These are phyloP conservation scores for Aspergillus ellipticus DNA, from an alignment of 495 filamentous ascomycete genomes.

Conservation along the genomic window DNA sequence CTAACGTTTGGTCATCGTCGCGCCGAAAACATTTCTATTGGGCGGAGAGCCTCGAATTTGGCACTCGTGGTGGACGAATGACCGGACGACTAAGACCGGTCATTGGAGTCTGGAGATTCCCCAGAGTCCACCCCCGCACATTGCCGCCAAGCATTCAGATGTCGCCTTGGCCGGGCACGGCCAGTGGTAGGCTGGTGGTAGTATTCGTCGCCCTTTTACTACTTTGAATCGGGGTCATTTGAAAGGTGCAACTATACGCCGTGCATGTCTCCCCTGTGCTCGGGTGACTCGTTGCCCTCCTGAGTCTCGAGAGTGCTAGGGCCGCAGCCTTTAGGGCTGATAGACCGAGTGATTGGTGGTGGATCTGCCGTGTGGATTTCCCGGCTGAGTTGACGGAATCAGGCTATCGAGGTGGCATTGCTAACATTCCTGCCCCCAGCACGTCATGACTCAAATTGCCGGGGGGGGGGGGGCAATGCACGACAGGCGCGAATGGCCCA, in stretches of 20 bases:
- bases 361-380: slow-evolving; percentile 4
- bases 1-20: background rate
- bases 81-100: background rate
- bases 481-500: background rate
- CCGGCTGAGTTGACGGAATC: background rate
- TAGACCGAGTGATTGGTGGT: background rate
- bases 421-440: slow-evolving; percentile 8
- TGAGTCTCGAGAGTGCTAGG: background rate
- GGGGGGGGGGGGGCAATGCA: background rate
- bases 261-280: background rate
- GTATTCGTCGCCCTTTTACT: background rate
- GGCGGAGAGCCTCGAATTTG: background rate
- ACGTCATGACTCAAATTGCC: slow-evolving; percentile 9
- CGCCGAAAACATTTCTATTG: background rate
- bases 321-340: background rate
- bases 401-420: slow-evolving; percentile 4
- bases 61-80: background rate
- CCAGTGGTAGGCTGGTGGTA: background rate
- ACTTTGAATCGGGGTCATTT: background rate
- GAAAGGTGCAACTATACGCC: background rate
- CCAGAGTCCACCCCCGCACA: slow-evolving; percentile 21
- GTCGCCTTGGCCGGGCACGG: slow-evolving; percentile 4
- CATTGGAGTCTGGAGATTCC: slow-evolving; percentile 10
- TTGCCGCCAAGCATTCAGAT: slow-evolving; percentile 14
- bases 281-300: slow-evolving; percentile 7